phyloP scores from a whole-genome alignment of 345 rosid species.

The Isatis tinctoria region DNA sequence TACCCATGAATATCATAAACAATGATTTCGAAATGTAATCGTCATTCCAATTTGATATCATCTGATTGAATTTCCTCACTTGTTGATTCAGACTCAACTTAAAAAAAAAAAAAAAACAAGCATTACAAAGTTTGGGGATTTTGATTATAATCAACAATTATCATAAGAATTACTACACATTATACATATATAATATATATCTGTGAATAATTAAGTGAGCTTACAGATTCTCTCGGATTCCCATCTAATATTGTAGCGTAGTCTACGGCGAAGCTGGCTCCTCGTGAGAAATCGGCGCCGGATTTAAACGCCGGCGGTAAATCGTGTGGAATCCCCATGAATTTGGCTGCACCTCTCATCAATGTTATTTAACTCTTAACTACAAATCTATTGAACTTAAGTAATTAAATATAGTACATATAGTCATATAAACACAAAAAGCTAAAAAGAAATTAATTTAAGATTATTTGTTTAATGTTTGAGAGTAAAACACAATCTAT shows the following conservation, averaged over 20 bases:
- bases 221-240: constrained; percentile 7
- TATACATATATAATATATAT: background rate
- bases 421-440: background rate
- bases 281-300: constrained; percentile 16
- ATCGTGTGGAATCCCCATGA: constrained; percentile 17
- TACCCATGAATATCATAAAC: constrained; percentile 33
- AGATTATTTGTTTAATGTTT: too few species aligned
- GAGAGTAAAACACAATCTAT: background rate
- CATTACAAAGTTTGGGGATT: background rate
- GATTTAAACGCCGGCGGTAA: constrained; percentile 10
- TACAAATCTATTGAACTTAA: background rate
- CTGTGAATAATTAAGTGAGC: background rate
- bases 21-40: background rate
- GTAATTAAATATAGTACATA: background rate
- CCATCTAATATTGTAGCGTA: constrained; percentile 21
- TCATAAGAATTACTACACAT: too few species aligned
- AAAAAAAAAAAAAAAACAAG: background rate
- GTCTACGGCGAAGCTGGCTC: constrained; percentile 24
- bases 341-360: constrained; percentile 14
- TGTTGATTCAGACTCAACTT: constrained; percentile 28
- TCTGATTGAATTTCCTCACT: constrained; percentile 10
- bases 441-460: background rate
- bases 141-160: background rate
- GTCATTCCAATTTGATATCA: constrained; percentile 25
- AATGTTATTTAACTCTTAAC: background rate